phyloP scores from a whole-genome alignment of 2,329 filamentous ascomycete species.

The Diplodia sapinea region DNA sequence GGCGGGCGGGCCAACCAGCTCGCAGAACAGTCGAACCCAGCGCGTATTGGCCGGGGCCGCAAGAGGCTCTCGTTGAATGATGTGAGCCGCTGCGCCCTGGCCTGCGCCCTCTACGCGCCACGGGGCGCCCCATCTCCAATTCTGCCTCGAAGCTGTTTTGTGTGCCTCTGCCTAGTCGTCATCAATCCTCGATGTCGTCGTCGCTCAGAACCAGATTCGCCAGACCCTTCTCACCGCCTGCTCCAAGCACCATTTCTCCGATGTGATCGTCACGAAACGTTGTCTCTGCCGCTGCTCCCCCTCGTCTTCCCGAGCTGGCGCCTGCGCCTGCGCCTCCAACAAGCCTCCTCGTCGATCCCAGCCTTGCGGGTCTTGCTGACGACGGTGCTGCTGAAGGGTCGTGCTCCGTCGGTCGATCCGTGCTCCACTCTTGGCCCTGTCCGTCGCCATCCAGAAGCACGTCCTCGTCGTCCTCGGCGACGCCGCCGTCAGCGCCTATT shows the following conservation, averaged over 20 bases:
- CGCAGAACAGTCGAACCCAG: background rate
- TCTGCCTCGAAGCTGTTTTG: background rate
- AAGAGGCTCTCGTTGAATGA: background rate
- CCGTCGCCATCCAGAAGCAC: conserved; percentile 31
- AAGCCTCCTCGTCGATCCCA: conserved; percentile 36
- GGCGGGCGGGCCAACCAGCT: conserved; percentile 6
- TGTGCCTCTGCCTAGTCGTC: conserved; percentile 6
- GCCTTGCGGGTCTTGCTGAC: conserved; percentile 36
- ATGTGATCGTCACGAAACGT: conserved; percentile 20
- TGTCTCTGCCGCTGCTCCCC: background rate
- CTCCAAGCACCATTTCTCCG: conserved; percentile 27
- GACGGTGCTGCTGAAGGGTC: conserved; percentile 33
- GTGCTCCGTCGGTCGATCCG: conserved; percentile 46
- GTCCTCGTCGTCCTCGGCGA: conserved; percentile 45
- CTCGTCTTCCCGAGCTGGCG: conserved; percentile 10
- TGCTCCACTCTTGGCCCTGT: conserved; percentile 49
- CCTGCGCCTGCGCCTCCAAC: conserved; percentile 37
- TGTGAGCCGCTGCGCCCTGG: background rate
- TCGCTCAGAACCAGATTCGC: conserved; percentile 52
- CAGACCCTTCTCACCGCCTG: conserved; percentile 37
- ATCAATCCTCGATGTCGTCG: conserved; percentile 54
- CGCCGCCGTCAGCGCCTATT: conserved; percentile 24
- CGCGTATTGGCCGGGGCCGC: conserved; percentile 1
- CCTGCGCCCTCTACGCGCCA: background rate
- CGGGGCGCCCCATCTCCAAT: background rate